Base-by-base conservation (phyloP, 1,284 basidiomycete genomes). In the Pisolithus thermaeus region DNA sequence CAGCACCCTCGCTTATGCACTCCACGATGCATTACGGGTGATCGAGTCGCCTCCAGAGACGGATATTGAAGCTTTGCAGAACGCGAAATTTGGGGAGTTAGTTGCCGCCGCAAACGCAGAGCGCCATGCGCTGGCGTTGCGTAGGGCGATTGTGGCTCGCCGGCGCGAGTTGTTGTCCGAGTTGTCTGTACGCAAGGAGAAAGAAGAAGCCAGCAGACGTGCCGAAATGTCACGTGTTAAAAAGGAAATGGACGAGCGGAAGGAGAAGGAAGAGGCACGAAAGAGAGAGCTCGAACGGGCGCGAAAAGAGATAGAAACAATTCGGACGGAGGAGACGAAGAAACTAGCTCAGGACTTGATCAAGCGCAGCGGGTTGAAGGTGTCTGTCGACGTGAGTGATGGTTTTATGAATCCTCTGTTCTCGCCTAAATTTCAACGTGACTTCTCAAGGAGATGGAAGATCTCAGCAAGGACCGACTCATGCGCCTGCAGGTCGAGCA, bases 401-500 rank as follows among this genome's bases (percentile, higher is more conserved):
- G 32, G 42, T 35, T 27, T 42, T 39, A 32, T 43, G 22, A 32
- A 35, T 46, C 46, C 30, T 53, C 25, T 49, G n/a, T 49, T n/a
- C 46, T 41, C 42, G 40, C 46, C n/a, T 39, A 38, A 9, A 18
- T 45, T 7, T 44, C 49, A 49, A 1, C 46, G 25, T 28, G 9
- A 20, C 32, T 22, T 7, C 49, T 39, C 18, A 66, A 92, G 87
- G 87, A 89, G 65, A 78, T 94, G 70, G 87, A 91, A 61, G 81
- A 83, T 49, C 77, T 94, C 58, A 92, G 93, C 70, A 94, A 93
- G 8, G 86, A 92, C 63, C 85, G 86, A 57, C 81, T 99, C 56
- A 90, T 98, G 67, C 83, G 83, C 49, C 82, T 98, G 61, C 93
- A 97, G 70, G 93, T 98, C 48, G 85, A 92, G 60, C 92, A 97